These are phyloP conservation scores for Paramecium tetraurelia DNA, from an alignment of 73 alveolate genomes.

Conservation along the genomic window DNA sequence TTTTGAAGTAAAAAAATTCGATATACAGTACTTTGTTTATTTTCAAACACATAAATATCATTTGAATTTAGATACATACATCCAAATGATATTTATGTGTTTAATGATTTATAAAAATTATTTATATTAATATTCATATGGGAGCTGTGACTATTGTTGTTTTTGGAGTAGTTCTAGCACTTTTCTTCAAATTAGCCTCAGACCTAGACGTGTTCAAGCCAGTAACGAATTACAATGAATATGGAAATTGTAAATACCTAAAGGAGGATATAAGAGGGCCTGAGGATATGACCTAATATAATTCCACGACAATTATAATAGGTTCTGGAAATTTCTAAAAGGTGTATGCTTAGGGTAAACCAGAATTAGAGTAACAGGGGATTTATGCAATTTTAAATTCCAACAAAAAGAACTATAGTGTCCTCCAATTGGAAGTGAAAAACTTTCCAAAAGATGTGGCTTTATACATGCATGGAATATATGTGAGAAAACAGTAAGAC, in stretches of 20 bases:
- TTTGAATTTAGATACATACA: too few species aligned
- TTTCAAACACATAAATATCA: too few species aligned
- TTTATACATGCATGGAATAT: conserved; percentile 18
- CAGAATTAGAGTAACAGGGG: background rate
- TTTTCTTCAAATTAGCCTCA: background rate
- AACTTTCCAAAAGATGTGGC: conserved; percentile 4
- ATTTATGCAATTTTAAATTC: conserved; percentile 15
- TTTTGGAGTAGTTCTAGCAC: background rate
- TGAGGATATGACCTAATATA: background rate
- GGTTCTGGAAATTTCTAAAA: conserved; percentile 21
- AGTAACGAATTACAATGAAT: background rate
- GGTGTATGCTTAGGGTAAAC: background rate
- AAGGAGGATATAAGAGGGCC: conserved; percentile 37
- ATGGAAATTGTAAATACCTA: background rate
- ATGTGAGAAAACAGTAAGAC: background rate
- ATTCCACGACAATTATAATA: background rate
- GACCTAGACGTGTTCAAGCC: background rate
- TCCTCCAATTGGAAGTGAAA: background rate
- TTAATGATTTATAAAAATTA: too few species aligned
- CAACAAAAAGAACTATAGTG: background rate
- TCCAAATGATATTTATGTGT: too few species aligned
- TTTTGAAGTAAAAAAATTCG: too few species aligned
- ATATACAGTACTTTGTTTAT: too few species aligned
- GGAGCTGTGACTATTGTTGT: background rate
- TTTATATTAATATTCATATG: background rate